Evolutionary conservation across 2,329 filamentous ascomycete genomes (phyloP), one percentile per base, ranked within the genome.

Genomic region (Aspergillus sp.): DNA sequence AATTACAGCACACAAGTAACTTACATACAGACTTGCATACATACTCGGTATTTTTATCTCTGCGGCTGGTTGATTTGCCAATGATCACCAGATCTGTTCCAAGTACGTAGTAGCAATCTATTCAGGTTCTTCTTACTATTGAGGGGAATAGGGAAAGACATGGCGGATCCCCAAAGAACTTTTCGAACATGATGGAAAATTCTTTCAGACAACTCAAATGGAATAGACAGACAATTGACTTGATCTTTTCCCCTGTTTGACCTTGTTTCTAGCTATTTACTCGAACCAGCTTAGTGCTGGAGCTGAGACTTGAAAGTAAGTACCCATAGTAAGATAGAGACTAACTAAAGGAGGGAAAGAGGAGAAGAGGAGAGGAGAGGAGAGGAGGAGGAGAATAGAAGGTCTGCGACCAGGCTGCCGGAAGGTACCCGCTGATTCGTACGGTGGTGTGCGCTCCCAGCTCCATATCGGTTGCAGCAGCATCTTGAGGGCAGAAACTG

Each of bases 201-300:
- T 30, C 32, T 36, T 36, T 36, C 43, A 5, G 41, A 38, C 39
- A 45, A 56, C 17, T 41, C 54, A 36, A 25, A 13, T 13, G 3
- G 5, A 21, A 45, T 50, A 43, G 55, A 19, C 39, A 41, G 25
- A 25, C 25, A 28, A 28, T 28, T 28, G 41, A 49, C 12, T 43
- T 50, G 45, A 57, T 50, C 55, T 15, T 32, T 32, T 36, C 48
- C 45, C 55, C 55, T 50, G 55, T 45, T 55, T 55, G 41, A 47
- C 23, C 53, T 32, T 45, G 53, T 55, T 55, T 55, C 53, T 55
- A 55, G 53, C 53, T 55, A 45, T 39, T 55, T 55, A 55, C 53
- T 41, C 15, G 15, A 55, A 47, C 25, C n/a, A 47, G 53, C 39
- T 36, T 55, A 53, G 50, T 55, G 39, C n/a, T 47, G 25, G 21